Evolutionary conservation across 208 protist species (phyloP), one percentile per base, ranked within the genome.

Genomic region (Porcisia hertigi): DNA sequence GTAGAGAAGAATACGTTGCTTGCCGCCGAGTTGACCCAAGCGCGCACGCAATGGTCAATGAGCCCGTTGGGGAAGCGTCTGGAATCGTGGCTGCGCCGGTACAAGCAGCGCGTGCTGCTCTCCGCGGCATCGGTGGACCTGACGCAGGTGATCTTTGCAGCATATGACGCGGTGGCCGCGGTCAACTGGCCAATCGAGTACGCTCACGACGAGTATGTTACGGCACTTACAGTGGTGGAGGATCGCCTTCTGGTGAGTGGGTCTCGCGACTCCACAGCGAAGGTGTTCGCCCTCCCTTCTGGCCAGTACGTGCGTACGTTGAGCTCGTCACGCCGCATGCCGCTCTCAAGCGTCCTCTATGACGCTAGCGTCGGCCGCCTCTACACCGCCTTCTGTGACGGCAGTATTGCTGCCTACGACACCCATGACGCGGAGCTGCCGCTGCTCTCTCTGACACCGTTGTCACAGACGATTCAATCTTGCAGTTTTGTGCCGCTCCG

Each of bases 241-340:
- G 89, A 96, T 58, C 80, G 86, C 3, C 71, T 93, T 53, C 79
- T 96, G 14, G 77, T 94, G 36, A 89, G 79, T 55, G 84, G 77
- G 16, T 88, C 86, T 30, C 80, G 81, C 55, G 92, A 96, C 70
- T 79, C 80, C 34, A 84, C 84, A n/a, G 88, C 86, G 20, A 88
- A 88, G 77, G 83, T 96, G 53, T 93, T 91, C 75, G 75, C 84
- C 0, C 75, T 96, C 7, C 92, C 92, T 12, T 88, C 86, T 23
- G 92, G 92, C 8, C 69, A 80, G 53, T 80, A 82, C 64, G 20
- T 88, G 30, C 73, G 82, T 66, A 83, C 71, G 16, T 64, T 96
- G 18, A 30, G 25, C 9, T 77, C 81, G 14, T 66, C 85, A 5
- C 73, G 87, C 34, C 71, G 71, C 41, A 81, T 85, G 58, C 81